These are phyloP conservation scores for Wallacemonas sp. DNA, from an alignment of 208 protist species.

Conservation along the genomic window DNA sequence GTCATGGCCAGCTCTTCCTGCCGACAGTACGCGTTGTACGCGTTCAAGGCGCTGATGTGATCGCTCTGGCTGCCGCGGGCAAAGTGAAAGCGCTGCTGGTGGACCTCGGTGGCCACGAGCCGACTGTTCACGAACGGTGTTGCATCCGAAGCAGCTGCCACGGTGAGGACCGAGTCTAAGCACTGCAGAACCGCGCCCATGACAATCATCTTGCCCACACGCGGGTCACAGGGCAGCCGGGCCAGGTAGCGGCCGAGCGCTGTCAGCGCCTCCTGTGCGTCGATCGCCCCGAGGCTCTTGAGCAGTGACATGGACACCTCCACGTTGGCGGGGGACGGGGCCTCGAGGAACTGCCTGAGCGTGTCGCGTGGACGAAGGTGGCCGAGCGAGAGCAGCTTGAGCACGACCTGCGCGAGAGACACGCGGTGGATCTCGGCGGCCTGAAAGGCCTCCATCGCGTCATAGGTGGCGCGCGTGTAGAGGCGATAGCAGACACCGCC, in stretches of 20 bases:
- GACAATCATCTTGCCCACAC: slow-evolving; percentile 94
- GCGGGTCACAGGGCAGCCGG: slow-evolving; percentile 85
- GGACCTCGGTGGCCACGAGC: slow-evolving; percentile 43
- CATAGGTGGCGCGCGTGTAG: slow-evolving; percentile 86
- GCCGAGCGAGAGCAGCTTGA: slow-evolving; percentile 83
- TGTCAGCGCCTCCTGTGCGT: slow-evolving; percentile 60
- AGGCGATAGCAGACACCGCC: slow-evolving; percentile 98
- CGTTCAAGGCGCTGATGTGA: slow-evolving; percentile 83
- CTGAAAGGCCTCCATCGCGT: slow-evolving; percentile 66
- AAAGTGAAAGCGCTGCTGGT: slow-evolving; percentile 54
- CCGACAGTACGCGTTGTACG: slow-evolving; percentile 79
- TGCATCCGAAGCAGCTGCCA: slow-evolving; percentile 88
- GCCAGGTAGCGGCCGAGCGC: slow-evolving; percentile 87
- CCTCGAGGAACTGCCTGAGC: slow-evolving; percentile 84
- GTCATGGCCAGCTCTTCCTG: background rate
- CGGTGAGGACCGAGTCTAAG: slow-evolving; percentile 93
- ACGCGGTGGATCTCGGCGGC: slow-evolving; percentile 94
- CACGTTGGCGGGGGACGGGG: slow-evolving; percentile 62
- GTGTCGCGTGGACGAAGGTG: slow-evolving; percentile 55
- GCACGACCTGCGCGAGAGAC: slow-evolving; percentile 92
- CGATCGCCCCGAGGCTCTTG: slow-evolving; percentile 64
- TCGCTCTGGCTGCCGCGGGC: slow-evolving; percentile 76
- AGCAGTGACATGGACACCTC: slow-evolving; percentile 61
- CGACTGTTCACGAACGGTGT: slow-evolving; percentile 66
- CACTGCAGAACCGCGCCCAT: slow-evolving; percentile 92